Evolutionary conservation across 129 eudicot genomes (phyloP).

Genomic region (Ambrosia artemisiifolia): DNA sequence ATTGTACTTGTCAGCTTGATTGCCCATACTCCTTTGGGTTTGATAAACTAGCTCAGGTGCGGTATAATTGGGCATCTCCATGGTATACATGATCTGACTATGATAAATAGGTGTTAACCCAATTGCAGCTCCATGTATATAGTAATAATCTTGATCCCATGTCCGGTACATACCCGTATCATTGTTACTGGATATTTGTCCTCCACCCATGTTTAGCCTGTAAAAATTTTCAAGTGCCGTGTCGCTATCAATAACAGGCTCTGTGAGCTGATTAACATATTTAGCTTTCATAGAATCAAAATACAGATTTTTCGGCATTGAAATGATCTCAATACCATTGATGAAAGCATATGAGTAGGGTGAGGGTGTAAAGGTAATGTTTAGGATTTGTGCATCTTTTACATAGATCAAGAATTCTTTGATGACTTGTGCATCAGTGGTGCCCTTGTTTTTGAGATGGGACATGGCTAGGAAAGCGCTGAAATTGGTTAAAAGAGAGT

Average conservation of each 20-base stretch:
- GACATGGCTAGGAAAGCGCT: slow-evolving; percentile 13
- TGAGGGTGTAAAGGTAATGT: slow-evolving; percentile 39
- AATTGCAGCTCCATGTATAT: not conserved
- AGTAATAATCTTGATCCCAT: not conserved
- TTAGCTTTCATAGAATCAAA: not conserved
- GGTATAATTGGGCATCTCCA: not conserved
- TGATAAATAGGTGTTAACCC: not conserved
- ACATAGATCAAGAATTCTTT: slow-evolving; percentile 40
- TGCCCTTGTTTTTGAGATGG: not conserved
- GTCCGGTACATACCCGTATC: not conserved
- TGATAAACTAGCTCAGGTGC: slow-evolving; percentile 17
- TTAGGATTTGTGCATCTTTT: slow-evolving; percentile 16
- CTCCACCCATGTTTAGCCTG: not conserved
- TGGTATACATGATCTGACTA: not conserved
- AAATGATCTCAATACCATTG: slow-evolving; percentile 52
- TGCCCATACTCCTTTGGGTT: slow-evolving; percentile 20
- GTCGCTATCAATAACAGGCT: not conserved
- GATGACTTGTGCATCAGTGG: not conserved
- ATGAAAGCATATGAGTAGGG: slow-evolving; percentile 42
- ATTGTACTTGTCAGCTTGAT: not conserved
- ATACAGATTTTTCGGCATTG: slow-evolving; percentile 29
- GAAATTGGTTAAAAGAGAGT: slow-evolving; percentile 22
- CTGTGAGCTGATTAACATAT: not conserved
- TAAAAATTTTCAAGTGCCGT: not conserved
- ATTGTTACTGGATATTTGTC: not conserved